These are phyloP conservation scores for Zancudomyces culisetae DNA, from an alignment of 371 early-diverging fungal genomes.

Conservation along the genomic window DNA sequence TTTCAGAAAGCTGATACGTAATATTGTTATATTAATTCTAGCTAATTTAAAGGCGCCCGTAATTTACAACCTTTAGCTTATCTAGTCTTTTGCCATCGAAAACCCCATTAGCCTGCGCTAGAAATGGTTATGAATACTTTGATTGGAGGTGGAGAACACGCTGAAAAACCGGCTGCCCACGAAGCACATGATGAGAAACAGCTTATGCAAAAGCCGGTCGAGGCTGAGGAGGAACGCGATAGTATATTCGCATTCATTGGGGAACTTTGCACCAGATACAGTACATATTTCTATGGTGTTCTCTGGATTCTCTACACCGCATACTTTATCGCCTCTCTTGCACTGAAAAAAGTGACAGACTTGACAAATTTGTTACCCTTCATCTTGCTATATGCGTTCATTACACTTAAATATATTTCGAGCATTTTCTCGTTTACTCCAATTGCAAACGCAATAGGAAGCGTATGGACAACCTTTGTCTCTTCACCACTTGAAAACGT, in stretches of 20 bases:
- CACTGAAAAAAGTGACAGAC: constrained; percentile 18
- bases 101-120: no score
- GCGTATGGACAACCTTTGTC: constrained; percentile 6
- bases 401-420: constrained; percentile 34
- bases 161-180: no score
- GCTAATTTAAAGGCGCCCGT: no score
- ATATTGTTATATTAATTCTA: no score
- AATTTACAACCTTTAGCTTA: no score
- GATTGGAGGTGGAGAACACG: no score
- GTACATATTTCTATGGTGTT: constrained; percentile 8
- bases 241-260: not conserved
- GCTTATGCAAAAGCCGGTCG: not conserved
- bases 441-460: constrained; percentile 24
- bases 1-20: no score
- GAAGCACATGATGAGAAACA: not conserved
- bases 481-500: constrained; percentile 4
- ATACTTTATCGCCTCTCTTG: constrained; percentile 29
- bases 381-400: constrained; percentile 34
- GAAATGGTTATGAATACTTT: no score
- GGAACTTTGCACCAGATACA: constrained; percentile 5
- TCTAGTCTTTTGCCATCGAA: no score
- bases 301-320: constrained; percentile 31
- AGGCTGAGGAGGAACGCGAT: not conserved
- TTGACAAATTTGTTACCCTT: constrained; percentile 26
- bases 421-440: constrained; percentile 28